Evolutionary conservation across 1,139 yeast species (phyloP), one percentile per base, ranked within the genome.

Genomic region (Lodderomyces margitis): DNA sequence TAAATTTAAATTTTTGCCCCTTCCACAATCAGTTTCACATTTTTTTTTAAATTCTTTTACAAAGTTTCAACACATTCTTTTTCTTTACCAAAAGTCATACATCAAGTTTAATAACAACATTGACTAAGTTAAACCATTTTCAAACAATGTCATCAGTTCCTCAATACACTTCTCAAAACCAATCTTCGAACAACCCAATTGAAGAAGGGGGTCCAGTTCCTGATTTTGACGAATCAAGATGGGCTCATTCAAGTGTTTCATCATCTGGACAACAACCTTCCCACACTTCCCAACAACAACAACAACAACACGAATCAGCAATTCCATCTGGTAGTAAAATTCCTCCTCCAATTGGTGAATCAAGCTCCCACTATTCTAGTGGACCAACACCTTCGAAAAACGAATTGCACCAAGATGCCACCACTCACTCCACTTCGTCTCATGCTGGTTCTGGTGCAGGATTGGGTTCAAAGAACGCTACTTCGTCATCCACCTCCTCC

Each of bases 281-380:
- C 10, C 10, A 28, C 9, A 9, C 32, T 28, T 15, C 17, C 16
- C 35, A 32, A 5, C 35, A 32, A 32, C 21, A 16, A n/a, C 6
- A 31, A 5, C 37, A 33, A 20, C 41, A 38, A 20, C 37, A 34
- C 20, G 27, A 36, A 7, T 24, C 37, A 20, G 21, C 37, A 12
- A 34, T 38, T 20, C 41, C 41, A 8, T 27, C 40, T 24, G 40
- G 37, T n/a, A 8, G 11, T 3, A 12, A 11, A 5, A 34, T 25
- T 27, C 37, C 41, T 15, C 41, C 37, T 25, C 37, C 41, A 38
- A 34, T 34, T 38, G 37, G 33, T 34, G 37, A 27, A 33, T 17
- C 41, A 2, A 28, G 32, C 10, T 28, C 32, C 3, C 5, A 28
- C 19, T 28, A 28, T 28, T 28, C 32, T 28, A 28, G 32, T 15